phyloP scores from a whole-genome alignment of 768 basidiomycete species.

The Tricholoma saponaceum region DNA sequence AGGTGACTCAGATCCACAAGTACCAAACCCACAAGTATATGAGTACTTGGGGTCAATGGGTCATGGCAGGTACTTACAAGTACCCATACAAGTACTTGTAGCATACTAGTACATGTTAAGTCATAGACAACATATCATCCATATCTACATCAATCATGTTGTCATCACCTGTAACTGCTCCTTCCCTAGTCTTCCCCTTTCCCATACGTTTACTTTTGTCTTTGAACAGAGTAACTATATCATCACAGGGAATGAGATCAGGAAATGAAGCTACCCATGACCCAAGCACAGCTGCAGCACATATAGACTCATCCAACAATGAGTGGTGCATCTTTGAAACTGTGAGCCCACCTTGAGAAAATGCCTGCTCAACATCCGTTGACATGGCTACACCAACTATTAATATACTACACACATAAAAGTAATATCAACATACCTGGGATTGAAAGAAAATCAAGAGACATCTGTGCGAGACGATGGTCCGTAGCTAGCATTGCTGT shows the following conservation, averaged over 20 bases:
- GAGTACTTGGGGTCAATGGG: not conserved
- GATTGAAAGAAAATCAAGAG: conserved; percentile 7
- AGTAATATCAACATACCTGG: not conserved
- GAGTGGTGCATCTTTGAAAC: conserved; percentile 23
- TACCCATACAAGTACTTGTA: not conserved
- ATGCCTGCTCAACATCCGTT: conserved; percentile 24
- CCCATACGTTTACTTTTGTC: not conserved
- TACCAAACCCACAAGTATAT: not conserved
- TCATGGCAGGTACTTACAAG: not conserved
- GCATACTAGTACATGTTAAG: not conserved
- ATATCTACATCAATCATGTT: not conserved
- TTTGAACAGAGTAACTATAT: not conserved
- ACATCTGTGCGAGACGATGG: conserved; percentile 2
- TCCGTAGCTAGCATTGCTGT: conserved; percentile 2
- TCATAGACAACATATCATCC: not conserved
- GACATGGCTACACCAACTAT: conserved; percentile 17
- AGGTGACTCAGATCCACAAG: not conserved
- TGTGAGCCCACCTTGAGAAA: conserved; percentile 23
- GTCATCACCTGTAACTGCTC: not conserved
- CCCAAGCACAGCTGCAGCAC: conserved; percentile 19
- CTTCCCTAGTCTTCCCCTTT: not conserved
- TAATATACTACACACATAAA: not conserved
- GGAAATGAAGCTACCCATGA: conserved; percentile 16
- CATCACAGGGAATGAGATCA: conserved; percentile 5
- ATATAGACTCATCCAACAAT: conserved; percentile 19